Percentiles rank a stretch among this genome's conserved stretches.
These are phyloP conservation scores for Climacium dendroides DNA, from an alignment of 225 moss, liverwort and hornwort species.

Conservation along the genomic window DNA sequence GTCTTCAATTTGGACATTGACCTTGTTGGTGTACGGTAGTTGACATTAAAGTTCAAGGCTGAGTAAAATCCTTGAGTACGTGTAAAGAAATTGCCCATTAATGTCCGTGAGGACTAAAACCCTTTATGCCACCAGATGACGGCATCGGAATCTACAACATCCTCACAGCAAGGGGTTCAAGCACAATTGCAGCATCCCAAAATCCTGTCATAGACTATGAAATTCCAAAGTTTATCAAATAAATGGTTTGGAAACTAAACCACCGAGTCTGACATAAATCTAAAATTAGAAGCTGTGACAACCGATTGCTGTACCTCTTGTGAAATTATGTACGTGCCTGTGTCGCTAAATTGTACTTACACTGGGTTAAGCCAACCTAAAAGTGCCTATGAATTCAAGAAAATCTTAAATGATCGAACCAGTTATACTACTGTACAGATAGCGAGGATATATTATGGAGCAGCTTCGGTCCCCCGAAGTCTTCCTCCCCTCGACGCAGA, in stretches of 20 bases:
- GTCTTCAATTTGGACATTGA: not conserved
- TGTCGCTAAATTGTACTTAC: slow-evolving; percentile 9
- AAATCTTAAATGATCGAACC: not conserved
- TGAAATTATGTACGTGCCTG: slow-evolving; percentile 14
- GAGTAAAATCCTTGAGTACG: not conserved
- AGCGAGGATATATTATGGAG: not conserved
- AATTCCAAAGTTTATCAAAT: not conserved
- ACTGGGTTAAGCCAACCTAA: not conserved
- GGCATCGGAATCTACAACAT: not conserved
- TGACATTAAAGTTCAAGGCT: too few relatives aligned
- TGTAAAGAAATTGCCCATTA: not conserved
- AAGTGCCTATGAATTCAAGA: not conserved
- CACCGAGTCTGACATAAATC: not conserved
- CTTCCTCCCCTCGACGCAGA: slow-evolving; percentile 26
- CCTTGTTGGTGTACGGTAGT: not conserved
- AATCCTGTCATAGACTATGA: not conserved
- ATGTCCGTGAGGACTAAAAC: not conserved
- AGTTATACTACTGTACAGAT: slow-evolving; percentile 6
- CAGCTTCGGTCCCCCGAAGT: not conserved
- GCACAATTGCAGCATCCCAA: not conserved
- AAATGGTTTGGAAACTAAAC: not conserved
- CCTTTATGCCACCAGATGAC: not conserved
- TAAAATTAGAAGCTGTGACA: not conserved
- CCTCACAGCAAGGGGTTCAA: not conserved
- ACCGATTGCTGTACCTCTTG: not conserved